Evolutionary conservation across 78 protist genomes (phyloP).

Genomic region (Anaeramoeba ignava): DNA sequence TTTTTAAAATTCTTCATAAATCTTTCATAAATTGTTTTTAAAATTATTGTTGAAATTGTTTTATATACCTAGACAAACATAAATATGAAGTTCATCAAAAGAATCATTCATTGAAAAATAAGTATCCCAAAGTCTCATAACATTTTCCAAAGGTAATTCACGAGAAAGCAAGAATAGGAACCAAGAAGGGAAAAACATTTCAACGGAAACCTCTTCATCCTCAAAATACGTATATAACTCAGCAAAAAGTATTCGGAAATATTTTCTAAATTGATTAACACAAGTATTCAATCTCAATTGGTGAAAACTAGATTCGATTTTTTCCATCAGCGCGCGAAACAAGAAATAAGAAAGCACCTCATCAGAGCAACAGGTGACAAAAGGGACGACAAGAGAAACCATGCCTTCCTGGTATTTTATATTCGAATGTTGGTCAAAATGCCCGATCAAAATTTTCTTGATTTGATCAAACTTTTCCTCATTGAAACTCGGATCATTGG

Average conservation of each 20-base stretch:
- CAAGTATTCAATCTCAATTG: not conserved
- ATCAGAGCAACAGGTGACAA: not conserved
- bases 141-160: slow-evolving; percentile 15
- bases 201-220: slow-evolving; percentile 20
- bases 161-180: slow-evolving; percentile 3
- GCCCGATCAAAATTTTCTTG: not conserved
- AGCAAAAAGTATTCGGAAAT: slow-evolving; percentile 24
- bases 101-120: not conserved
- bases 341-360: not conserved
- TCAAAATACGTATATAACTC: slow-evolving; percentile 24
- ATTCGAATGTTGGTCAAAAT: not conserved
- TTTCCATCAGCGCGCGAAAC: not conserved
- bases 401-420: not conserved
- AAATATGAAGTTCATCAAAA: slow-evolving; percentile 3
- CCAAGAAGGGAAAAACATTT: slow-evolving; percentile 29
- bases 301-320: not conserved
- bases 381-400: not conserved
- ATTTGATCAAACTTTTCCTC: not conserved
- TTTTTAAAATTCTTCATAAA: too few species aligned
- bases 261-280: not conserved
- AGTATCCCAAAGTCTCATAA: slow-evolving; percentile 27
- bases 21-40: too few species aligned
- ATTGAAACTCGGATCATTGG: not conserved
- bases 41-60: too few species aligned
- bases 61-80: slow-evolving; percentile 26